phyloP scores from a whole-genome alignment of 805 yeast genomes.

The Starmerella bombicola region DNA sequence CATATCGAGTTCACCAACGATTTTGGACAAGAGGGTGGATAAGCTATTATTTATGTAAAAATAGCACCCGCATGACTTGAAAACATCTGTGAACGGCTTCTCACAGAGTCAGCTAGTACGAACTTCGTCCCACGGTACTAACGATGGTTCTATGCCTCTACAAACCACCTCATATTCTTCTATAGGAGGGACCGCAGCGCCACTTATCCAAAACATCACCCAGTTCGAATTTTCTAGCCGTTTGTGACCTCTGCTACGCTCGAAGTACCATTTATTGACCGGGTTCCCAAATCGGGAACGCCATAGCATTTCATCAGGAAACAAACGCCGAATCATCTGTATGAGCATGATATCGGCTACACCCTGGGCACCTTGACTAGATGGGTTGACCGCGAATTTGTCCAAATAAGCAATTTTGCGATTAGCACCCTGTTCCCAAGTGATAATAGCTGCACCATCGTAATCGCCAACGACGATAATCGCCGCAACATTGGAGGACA shows the following conservation, averaged over 20 bases:
- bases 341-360: slow-evolving; percentile 90
- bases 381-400: slow-evolving; percentile 79
- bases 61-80: too few relatives aligned
- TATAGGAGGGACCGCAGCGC: slow-evolving; percentile 27
- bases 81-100: too few relatives aligned
- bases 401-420: slow-evolving; percentile 65
- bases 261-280: slow-evolving; percentile 96
- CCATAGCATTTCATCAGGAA: slow-evolving; percentile 72
- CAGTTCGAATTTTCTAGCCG: slow-evolving; percentile 35
- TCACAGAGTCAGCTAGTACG: too few relatives aligned
- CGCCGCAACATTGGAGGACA: slow-evolving; percentile 56
- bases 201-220: slow-evolving; percentile 37
- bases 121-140: too few relatives aligned
- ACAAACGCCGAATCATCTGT: slow-evolving; percentile 49
- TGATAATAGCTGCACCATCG: slow-evolving; percentile 87
- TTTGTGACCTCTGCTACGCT: slow-evolving; percentile 64
- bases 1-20: slow-evolving; percentile 85
- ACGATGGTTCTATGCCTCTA: slow-evolving; percentile 45
- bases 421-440: slow-evolving; percentile 49
- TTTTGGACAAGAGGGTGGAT: slow-evolving; percentile 85
- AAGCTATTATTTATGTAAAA: too few relatives aligned
- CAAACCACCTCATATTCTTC: slow-evolving; percentile 46
- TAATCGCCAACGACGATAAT: slow-evolving; percentile 83
- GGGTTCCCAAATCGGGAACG: slow-evolving; percentile 78
- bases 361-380: slow-evolving; percentile 81